These are phyloP conservation scores for Cymodocea nodosa DNA, from an alignment of 116 monocot species.

Conservation along the genomic window DNA sequence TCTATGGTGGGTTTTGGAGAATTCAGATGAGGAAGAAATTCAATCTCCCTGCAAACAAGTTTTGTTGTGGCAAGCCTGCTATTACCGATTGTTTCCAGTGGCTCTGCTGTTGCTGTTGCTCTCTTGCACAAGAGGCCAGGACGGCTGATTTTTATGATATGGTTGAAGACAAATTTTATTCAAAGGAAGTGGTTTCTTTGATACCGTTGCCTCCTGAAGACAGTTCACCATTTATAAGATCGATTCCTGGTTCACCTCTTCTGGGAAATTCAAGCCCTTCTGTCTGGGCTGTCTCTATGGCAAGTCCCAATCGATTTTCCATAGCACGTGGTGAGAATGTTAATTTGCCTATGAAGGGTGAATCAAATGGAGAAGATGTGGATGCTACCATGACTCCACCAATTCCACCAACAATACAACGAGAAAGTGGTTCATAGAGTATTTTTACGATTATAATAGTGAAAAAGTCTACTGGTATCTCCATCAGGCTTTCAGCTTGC, in stretches of 20 bases:
- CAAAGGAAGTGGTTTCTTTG: conserved; percentile 8
- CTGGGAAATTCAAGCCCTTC: background rate
- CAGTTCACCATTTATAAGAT: background rate
- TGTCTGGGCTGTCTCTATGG: background rate
- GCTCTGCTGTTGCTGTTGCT: conserved; percentile 64
- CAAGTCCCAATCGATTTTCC: background rate
- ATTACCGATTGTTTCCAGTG: conserved; percentile 67
- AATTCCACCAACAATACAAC: conserved; percentile 1
- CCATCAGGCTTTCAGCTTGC: background rate
- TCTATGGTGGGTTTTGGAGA: conserved; percentile 87
- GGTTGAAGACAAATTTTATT: conserved; percentile 45
- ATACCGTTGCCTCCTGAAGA: background rate
- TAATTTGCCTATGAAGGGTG: background rate
- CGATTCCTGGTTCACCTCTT: background rate
- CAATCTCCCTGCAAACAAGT: conserved; percentile 41
- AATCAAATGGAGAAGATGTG: background rate
- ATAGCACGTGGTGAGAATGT: background rate
- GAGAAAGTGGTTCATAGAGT: background rate
- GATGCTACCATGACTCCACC: conserved; percentile 1
- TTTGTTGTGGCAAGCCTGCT: conserved; percentile 42
- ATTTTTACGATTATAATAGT: background rate
- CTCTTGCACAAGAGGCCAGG: conserved; percentile 72
- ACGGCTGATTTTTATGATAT: conserved; percentile 69
- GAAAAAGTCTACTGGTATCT: background rate
- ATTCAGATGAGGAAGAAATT: conserved; percentile 81